Evolutionary conservation across 495 filamentous ascomycete genomes (phyloP).

Genomic region (Evernia prunastri): DNA sequence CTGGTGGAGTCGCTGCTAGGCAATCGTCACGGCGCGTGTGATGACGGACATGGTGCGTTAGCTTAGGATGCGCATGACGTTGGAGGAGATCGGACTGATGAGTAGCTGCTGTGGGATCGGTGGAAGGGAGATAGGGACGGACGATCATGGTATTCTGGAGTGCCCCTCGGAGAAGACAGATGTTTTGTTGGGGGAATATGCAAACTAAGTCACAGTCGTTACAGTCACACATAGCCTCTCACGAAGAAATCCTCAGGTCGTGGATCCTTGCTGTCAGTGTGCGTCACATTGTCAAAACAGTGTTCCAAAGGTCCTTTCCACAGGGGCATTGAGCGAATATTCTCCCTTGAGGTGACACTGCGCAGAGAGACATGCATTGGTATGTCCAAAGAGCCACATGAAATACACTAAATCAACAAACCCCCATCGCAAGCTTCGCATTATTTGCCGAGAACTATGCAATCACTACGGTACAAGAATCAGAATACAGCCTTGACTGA

Average conservation of each 20-base stretch:
- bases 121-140: too few species aligned
- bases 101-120: too few species aligned
- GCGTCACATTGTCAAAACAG: too few species aligned
- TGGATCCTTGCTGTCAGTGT: not conserved
- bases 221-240: not conserved
- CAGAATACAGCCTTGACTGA: too few species aligned
- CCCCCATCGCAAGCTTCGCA: too few species aligned
- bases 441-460: too few species aligned
- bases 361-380: not conserved
- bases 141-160: too few species aligned
- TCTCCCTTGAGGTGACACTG: not conserved
- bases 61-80: not conserved
- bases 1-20: not conserved
- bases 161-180: not conserved
- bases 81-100: not conserved
- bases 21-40: not conserved
- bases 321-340: not conserved
- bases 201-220: not conserved
- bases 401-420: too few species aligned
- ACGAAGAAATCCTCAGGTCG: not conserved
- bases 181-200: not conserved
- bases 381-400: too few species aligned
- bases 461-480: too few species aligned
- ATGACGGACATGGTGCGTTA: not conserved
- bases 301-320: too few species aligned